Conservation (phyloP, 2,329 filamentous ascomycete species). For the Parafenestella ontariensis region DNA sequence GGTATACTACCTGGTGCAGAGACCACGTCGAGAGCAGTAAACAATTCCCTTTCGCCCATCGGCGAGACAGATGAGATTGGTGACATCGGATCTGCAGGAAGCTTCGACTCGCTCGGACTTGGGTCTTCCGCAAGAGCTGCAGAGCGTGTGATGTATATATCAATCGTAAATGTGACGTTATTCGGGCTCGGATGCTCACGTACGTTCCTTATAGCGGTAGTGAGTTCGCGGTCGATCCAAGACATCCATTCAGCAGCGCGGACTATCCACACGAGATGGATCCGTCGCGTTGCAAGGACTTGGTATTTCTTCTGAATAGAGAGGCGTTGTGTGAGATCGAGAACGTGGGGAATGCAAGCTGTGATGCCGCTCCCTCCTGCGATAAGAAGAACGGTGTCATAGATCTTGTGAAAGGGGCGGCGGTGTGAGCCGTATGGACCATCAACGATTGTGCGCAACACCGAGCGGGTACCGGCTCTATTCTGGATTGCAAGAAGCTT, state of each 20-base stretch:
- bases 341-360: conserved; percentile 16
- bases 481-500: background rate
- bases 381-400: conserved; percentile 19
- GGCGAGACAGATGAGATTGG: background rate
- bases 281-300: background rate
- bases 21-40: background rate
- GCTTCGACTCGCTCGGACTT: background rate
- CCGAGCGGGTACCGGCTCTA: background rate
- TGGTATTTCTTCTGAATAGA: background rate
- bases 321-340: conserved; percentile 13
- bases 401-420: conserved; percentile 14
- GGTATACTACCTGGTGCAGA: background rate
- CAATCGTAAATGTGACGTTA: conserved; percentile 8
- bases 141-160: conserved; percentile 15
- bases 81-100: background rate
- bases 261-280: conserved; percentile 21
- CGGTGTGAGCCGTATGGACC: conserved; percentile 36
- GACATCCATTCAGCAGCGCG: conserved; percentile 8
- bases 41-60: background rate
- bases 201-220: background rate
- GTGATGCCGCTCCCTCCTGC: conserved; percentile 22
- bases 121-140: background rate
- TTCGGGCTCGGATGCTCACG: background rate
- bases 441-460: conserved; percentile 28
- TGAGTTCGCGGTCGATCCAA: conserved; percentile 18